A percentile compares a stretch with the other conserved stretches of the same genome.
These are phyloP conservation scores for Aegilops umbellulata DNA, from an alignment of 176 grass and related monocot genomes.

Conservation along the genomic window DNA sequence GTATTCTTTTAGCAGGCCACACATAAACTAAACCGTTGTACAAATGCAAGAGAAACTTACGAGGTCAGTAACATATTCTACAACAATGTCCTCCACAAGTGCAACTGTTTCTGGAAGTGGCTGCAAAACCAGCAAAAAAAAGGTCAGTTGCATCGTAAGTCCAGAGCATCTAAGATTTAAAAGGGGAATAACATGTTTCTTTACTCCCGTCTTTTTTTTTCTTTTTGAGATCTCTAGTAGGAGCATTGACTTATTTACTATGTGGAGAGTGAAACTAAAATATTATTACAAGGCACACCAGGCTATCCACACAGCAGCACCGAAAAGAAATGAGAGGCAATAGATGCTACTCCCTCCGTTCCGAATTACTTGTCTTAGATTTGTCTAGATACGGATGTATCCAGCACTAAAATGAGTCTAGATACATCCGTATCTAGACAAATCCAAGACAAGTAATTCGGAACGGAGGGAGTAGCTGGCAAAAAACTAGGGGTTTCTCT, in stretches of 20 bases:
- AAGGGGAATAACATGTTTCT: not conserved
- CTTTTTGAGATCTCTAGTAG: not conserved
- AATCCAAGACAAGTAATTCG: too few relatives aligned
- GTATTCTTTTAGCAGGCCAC: not conserved
- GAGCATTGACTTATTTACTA: not conserved
- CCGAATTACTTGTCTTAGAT: too few relatives aligned
- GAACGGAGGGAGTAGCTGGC: too few relatives aligned
- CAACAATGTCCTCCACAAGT: constrained; percentile 94
- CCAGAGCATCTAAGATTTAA: not conserved
- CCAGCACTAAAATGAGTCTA: too few relatives aligned
- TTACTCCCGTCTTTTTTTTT: too few relatives aligned
- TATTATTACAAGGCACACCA: not conserved
- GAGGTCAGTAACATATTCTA: constrained; percentile 94
- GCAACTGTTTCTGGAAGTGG: constrained; percentile 95
- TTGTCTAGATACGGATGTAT: too few relatives aligned
- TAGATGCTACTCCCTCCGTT: too few relatives aligned
- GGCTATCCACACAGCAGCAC: not conserved
- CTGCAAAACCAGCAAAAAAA: constrained; percentile 52
- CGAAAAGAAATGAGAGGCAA: not conserved
- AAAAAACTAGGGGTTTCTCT: not conserved
- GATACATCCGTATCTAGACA: too few relatives aligned
- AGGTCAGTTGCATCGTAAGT: not conserved
- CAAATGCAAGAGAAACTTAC: constrained; percentile 40
- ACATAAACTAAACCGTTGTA: constrained; percentile 1
- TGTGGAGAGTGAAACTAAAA: not conserved